Base-by-base conservation (phyloP, 2,329 filamentous ascomycete genomes). In the Rasamsonia emersonii region DNA sequence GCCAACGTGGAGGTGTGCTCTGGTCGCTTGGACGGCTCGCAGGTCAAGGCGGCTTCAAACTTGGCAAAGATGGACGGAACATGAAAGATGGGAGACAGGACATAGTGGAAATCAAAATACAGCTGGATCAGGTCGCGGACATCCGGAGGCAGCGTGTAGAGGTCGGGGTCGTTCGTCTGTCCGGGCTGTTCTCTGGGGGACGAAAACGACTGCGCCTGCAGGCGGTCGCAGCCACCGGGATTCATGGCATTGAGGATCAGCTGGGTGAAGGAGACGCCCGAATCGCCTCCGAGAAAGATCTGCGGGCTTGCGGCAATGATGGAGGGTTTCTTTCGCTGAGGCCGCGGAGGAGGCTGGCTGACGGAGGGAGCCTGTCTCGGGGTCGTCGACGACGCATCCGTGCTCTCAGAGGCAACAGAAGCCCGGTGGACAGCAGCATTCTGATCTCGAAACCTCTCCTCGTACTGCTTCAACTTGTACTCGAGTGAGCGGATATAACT, bases 171-270 rank as follows among this genome's bases (percentile, higher is more conserved):
- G 6, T 31, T 31, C 35, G 34, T 38, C 27, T 38, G 31, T 23
- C 35, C 24, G 15, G 31, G 31, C 8, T 31, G 31, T 29, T 38
- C 35, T 20, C 35, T 31, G 16, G 31, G 35, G 18, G 35, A 38
- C 4, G 35, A 21, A 15, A 34, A 38, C n/a, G 34, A 5, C 21
- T 38, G 35, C 15, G 35, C 33, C 16, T 38, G 35, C 14, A 38
- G 21, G 14, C 32, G 26, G 16, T 33, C 24, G 9, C 31, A 24
- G 7, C 31, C 28, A 28, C 29, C 35, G 3, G 35, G 35, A 19
- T 38, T 34, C 35, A 38, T 38, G 6, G 35, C 35, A 34, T 38
- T 38, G 19, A 38, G 31, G 10, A 38, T 38, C 18, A 38, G 10
- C 23, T 38, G 35, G 11, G 35, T 34, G n/a, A 38, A 38, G 5